Base-by-base conservation (phyloP, 345 rosid genomes). In the Carallia brachiata region DNA sequence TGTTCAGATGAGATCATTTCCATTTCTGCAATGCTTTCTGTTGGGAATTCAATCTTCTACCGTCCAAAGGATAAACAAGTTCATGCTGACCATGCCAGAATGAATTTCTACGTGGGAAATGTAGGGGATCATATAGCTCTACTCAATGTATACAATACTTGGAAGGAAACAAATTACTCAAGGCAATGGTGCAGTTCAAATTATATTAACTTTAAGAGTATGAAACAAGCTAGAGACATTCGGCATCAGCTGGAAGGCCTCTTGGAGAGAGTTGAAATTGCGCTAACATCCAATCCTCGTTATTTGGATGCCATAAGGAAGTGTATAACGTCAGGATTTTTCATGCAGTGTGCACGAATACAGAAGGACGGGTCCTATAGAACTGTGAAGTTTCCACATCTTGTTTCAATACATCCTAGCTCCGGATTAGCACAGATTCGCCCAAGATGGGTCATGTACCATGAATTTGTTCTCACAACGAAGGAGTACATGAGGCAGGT, bases 161-260 rank as follows among this genome's bases (percentile, higher is more conserved):
- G 99, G 98, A 89, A 83, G 84, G 99, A 95, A 79, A 90, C 97
- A 63, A 90, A 95, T 78, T 92, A 75, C 78, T 89, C 97, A 13
- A 95, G 98, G 1, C 98, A 90, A 63, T 95, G 99, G 99, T 95
- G 99, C 78, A 88, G 89, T n/a, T 98, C 92, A 77, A 92, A 88
- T 77, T 95, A 95, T 82, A 95, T 95, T 54, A 75, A 95, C 96
- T 98, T 95, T 36, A 83, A 96, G 85, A 92, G 99, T 75, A 95
- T 92, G 96, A 95, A 95, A 74, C 89, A 96, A 70, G 97, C 99
- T 28, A 85, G 97, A 79, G 97, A 95, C 68, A 81, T 95, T 23
- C 82, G 99, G 52, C 97, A 95, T 73, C 99, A 95, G 74, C 69
- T 90, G 85, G 97, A 87, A 73, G 97, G 97, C 61, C 99, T 95